Percentiles rank a stretch among this genome's conserved stretches.
These are phyloP conservation scores for Oxytropis ochrocephala DNA, from an alignment of 306 rosid genomes.

Conservation along the genomic window DNA sequence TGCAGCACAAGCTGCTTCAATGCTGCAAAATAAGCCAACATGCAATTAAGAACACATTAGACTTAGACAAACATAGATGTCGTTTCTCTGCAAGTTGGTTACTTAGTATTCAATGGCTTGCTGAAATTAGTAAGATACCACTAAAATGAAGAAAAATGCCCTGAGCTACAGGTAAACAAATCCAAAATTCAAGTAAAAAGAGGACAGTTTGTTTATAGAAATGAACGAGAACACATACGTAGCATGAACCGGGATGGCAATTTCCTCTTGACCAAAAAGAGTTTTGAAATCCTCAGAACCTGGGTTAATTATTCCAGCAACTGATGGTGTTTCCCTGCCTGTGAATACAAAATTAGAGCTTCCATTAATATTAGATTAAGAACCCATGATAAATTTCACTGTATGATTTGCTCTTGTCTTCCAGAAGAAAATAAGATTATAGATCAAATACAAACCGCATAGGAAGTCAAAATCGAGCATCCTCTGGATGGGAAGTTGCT, in stretches of 20 bases:
- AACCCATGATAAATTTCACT: neutral
- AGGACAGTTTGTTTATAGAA: neutral
- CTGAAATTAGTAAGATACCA: neutral
- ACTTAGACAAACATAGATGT: neutral
- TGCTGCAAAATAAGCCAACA: slow-evolving; percentile 46
- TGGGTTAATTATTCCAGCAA: slow-evolving; percentile 95
- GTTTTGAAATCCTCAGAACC: slow-evolving; percentile 99
- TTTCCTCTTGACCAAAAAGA: slow-evolving; percentile 98
- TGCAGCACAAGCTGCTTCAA: slow-evolving; percentile 92
- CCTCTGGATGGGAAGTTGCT: slow-evolving; percentile 96
- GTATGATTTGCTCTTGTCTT: neutral
- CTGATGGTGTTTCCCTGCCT: slow-evolving; percentile 98
- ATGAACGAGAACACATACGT: slow-evolving; percentile 38
- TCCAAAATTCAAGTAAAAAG: neutral
- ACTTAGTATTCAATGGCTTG: neutral
- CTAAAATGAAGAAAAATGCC: neutral
- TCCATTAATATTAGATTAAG: neutral
- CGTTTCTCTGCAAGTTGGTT: slow-evolving; percentile 12
- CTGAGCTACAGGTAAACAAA: neutral
- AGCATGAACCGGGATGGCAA: slow-evolving; percentile 93
- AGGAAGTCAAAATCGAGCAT: slow-evolving; percentile 99
- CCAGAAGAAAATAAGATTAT: slow-evolving; percentile 5
- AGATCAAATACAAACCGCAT: slow-evolving; percentile 55
- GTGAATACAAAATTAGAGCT: slow-evolving; percentile 20
- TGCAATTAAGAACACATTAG: slow-evolving; percentile 17